Base-by-base conservation (phyloP, 2,329 filamentous ascomycete species). In the Huntiella abstrusa region DNA sequence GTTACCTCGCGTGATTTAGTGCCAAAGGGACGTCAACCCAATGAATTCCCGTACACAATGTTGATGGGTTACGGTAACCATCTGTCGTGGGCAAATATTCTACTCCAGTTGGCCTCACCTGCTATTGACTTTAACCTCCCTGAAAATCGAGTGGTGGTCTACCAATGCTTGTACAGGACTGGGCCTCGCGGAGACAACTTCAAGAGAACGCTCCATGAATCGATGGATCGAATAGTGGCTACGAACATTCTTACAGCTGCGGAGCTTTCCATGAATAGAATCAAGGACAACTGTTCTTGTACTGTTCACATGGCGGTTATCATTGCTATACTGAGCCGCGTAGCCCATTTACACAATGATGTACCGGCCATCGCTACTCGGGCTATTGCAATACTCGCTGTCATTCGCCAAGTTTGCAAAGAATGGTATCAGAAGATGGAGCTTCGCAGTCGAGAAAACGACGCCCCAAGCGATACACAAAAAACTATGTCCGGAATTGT, bases 51-150 rank as follows among this genome's bases (percentile, higher is more conserved):
- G 43, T 60, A 65, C 0, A 64, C 77, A n/a, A 60, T 62, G 0
- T 54, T 64, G 0, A 51, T 79, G 2, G 63, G 68, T 0, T 54
- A 67, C 1, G 73, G 73, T 0, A 49, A 62, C 13, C 53, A 56
- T 1, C 56, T 75, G 5, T 69, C 73, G 43, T 79, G 73, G 68
- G 53, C 61, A 5, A 78, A 76, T 45, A 65, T 80, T 3, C 54
- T 74, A 0, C 53, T 61, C 1, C 67, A 77, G 52, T 55, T 80
- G 3, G 55, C 58, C 0, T 58, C 60, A 1, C 65, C 68, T 0
- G 59, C 59, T 1, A 45, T 80, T 0, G 66, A 73, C 39, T 67
- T 74, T 33, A 68, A 65, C 8, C 67, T 67, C 37, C 49, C 58
- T 0, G 68, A 73, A 37, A 68, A 69, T 0, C 57, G 58, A 5